phyloP scores from a whole-genome alignment of 257 asterid species.

The Striga asiatica region DNA sequence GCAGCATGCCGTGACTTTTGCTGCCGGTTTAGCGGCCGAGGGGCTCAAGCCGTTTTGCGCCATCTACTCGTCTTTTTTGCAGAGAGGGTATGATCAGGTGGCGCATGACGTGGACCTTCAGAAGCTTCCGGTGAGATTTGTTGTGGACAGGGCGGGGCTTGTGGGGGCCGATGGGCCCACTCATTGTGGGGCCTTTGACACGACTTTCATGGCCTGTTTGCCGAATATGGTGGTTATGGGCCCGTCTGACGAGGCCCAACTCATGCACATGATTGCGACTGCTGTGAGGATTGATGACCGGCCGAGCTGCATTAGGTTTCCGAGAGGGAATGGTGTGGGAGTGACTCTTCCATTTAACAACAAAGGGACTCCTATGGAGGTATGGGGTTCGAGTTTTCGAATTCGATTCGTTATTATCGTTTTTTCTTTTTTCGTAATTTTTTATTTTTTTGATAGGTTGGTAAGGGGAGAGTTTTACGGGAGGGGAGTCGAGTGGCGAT shows the following conservation, averaged over 20 bases:
- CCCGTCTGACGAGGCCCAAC: slow-evolving; percentile 11
- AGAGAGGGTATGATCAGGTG: background rate
- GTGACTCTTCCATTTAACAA: background rate
- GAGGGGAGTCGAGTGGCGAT: slow-evolving; percentile 22
- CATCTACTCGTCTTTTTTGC: background rate
- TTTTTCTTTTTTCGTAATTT: background rate
- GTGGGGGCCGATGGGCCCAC: slow-evolving; percentile 18
- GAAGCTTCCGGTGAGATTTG: slow-evolving; percentile 8
- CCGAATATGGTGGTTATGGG: slow-evolving; percentile 19
- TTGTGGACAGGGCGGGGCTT: slow-evolving; percentile 14
- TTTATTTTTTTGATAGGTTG: slow-evolving; percentile 16
- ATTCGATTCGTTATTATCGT: no score
- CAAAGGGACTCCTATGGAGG: background rate
- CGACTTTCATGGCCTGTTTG: slow-evolving; percentile 1
- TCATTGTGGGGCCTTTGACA: slow-evolving; percentile 11
- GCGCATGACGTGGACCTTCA: slow-evolving; percentile 1
- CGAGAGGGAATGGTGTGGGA: background rate
- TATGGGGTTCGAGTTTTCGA: no score
- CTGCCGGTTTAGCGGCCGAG: slow-evolving; percentile 47
- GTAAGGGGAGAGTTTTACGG: slow-evolving; percentile 21
- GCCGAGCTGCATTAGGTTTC: slow-evolving; percentile 12
- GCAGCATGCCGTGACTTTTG: slow-evolving; percentile 53
- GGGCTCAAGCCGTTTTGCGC: slow-evolving; percentile 26
- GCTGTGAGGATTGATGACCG: slow-evolving; percentile 10
- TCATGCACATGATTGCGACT: slow-evolving; percentile 15